phyloP scores from a whole-genome alignment of 495 filamentous ascomycete species.

The Clavariopsis aquatica region DNA sequence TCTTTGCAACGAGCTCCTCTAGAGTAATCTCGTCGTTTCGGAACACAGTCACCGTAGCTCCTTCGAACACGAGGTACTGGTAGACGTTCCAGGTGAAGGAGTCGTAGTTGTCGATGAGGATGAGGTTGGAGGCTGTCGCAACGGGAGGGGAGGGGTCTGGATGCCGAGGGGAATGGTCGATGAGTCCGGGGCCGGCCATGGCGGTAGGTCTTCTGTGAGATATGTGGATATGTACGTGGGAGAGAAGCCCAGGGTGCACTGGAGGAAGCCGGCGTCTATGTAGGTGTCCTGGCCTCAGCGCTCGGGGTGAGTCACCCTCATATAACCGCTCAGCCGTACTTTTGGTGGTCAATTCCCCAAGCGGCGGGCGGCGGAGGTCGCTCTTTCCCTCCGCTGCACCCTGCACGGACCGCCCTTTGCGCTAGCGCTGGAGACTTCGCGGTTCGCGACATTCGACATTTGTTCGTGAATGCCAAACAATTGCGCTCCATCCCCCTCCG shows the following conservation, averaged over 20 bases:
- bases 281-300: background rate
- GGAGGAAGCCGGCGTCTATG: background rate
- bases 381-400: background rate
- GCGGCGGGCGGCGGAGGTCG: background rate
- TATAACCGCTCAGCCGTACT: background rate
- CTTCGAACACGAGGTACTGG: constrained; percentile 93
- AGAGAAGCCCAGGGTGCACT: background rate
- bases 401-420: background rate
- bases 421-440: background rate
- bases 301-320: constrained; percentile 1
- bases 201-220: constrained; percentile 3
- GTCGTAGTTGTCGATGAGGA: constrained; percentile 98
- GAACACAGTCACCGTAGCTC: constrained; percentile 82
- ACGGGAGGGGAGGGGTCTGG: constrained; percentile 68
- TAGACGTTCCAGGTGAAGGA: constrained; percentile 99
- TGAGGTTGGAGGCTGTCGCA: constrained; percentile 78
- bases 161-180: constrained; percentile 86
- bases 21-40: constrained; percentile 90
- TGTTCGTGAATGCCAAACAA: background rate
- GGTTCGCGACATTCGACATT: background rate
- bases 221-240: background rate
- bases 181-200: constrained; percentile 52
- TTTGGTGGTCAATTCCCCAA: background rate
- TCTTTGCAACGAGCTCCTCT: constrained; percentile 74
- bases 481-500: background rate